Conservation (phyloP, 108 stramenopile species). For the Mediolabrus comicus region DNA sequence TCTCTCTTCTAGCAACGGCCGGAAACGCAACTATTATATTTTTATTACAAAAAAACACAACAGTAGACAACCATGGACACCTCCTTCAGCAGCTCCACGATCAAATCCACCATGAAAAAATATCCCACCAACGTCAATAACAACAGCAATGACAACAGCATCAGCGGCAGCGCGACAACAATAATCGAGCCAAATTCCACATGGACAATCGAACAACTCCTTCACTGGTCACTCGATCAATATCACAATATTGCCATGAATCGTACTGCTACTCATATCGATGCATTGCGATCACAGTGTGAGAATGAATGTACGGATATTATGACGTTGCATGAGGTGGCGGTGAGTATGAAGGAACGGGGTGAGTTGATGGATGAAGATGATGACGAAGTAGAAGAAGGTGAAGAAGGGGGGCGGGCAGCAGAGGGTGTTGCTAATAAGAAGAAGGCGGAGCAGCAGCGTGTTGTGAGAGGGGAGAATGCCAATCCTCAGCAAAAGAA, state of each 20-base stretch:
- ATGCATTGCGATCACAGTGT: constrained; percentile 40
- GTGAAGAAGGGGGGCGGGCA: neutral
- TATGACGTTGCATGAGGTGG: constrained; percentile 51
- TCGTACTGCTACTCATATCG: constrained; percentile 40
- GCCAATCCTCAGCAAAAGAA: constrained; percentile 25
- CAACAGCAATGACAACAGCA: neutral
- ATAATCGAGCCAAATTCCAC: constrained; percentile 51
- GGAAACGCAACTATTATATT: no score
- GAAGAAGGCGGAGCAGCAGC: neutral
- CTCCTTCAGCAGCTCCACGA: neutral
- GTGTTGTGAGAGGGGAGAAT: constrained; percentile 12
- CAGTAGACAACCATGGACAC: neutral
- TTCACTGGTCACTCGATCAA: constrained; percentile 69
- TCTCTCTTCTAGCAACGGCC: no score
- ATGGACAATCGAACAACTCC: constrained; percentile 78
- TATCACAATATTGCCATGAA: constrained; percentile 46
- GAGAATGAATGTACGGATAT: constrained; percentile 53
- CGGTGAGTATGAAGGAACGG: constrained; percentile 30
- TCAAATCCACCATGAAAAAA: no score
- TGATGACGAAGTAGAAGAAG: neutral
- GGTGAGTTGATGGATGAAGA: neutral
- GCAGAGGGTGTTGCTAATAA: constrained; percentile 23
- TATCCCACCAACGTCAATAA: no score
- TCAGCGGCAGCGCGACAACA: neutral
- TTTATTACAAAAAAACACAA: neutral